Percentiles rank a stretch among this genome's conserved stretches.
Evolutionary conservation across 225 moss, liverwort and hornwort genomes (phyloP).

Genomic region (Bryum argenteum): DNA sequence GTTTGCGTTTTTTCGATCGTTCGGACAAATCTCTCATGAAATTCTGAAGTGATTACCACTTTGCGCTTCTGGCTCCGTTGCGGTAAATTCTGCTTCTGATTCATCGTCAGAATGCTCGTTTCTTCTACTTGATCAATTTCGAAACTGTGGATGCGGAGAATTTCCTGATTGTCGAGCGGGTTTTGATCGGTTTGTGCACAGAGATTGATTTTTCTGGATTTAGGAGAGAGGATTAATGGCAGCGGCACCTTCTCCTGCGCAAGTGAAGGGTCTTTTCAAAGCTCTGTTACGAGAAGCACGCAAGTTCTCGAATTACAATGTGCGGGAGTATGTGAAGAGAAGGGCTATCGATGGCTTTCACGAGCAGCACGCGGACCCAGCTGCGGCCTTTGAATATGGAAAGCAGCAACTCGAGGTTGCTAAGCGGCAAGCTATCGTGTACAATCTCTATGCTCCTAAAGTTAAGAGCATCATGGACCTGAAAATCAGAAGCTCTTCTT

Average conservation of each 20-base stretch:
- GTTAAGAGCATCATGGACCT: constrained; percentile 94
- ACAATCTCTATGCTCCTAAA: constrained; percentile 69
- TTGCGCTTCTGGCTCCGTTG: background rate
- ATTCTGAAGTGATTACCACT: background rate
- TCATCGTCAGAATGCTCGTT: background rate
- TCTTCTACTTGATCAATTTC: constrained; percentile 1
- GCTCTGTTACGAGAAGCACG: constrained; percentile 69
- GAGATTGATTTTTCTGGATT: background rate
- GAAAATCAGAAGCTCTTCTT: constrained; percentile 48
- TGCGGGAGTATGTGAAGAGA: constrained; percentile 91
- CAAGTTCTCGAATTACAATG: constrained; percentile 88
- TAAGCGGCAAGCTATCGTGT: constrained; percentile 79
- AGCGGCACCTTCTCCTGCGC: constrained; percentile 58
- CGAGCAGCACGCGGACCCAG: constrained; percentile 55
- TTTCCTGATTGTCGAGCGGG: background rate
- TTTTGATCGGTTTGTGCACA: background rate
- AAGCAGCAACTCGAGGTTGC: constrained; percentile 74
- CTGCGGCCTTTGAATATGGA: constrained; percentile 59
- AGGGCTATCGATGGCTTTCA: constrained; percentile 71
- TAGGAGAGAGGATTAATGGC: constrained; percentile 29
- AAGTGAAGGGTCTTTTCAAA: constrained; percentile 64
- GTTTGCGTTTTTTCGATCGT: background rate
- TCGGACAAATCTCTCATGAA: background rate
- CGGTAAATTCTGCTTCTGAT: background rate
- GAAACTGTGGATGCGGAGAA: background rate